Evolutionary conservation across 108 stramenopile species (phyloP), one percentile per base, ranked within the genome.

Genomic region (Cyclotella distinguenda): DNA sequence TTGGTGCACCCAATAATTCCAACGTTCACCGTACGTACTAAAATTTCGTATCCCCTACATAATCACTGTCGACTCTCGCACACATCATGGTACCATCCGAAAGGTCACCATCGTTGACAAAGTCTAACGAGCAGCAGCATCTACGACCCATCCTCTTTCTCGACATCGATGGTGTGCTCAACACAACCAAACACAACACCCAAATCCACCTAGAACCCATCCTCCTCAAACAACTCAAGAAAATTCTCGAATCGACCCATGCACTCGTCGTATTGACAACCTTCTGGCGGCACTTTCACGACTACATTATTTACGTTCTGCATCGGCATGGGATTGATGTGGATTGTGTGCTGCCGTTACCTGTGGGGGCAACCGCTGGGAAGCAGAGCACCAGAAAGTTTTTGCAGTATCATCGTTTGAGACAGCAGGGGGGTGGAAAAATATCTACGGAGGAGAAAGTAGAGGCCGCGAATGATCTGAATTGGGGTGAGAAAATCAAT

Each of bases 281-380:
- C 4, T 77, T 77, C 49, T 77, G 75, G 75, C 39, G 74, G n/a
- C 74, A 75, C 26, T 75, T 75, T 48, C 74, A 75, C 35, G 67
- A 68, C 21, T 77, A 77, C 39, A 77, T 77, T 9, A 32, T 62
- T 0, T 77, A 77, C 42, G 66, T 68, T 0, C 39, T 77, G 0
- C 67, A 77, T 59, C 28, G 75, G 18, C 67, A 77, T 44, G 75
- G 75, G 19, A 64, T 77, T 13, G 67, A 77, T 52, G 67, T 55
- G 12, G 62, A 21, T 4, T 64, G 56, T 44, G 50, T 69, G 62
- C 21, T 77, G 21, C 61, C 66, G 3, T 47, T 55, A 30, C 75
- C 75, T 5, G 43, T 58, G 55, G 67, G 75, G 3, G 56, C 39
- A 2, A 77, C 75, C 27, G 23, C 30, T 13, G 75, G 75, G n/a